A percentile compares a stretch with the other conserved stretches of the same genome.
phyloP scores from a whole-genome alignment of 495 filamentous ascomycete species.

The Podospora appendiculata region DNA sequence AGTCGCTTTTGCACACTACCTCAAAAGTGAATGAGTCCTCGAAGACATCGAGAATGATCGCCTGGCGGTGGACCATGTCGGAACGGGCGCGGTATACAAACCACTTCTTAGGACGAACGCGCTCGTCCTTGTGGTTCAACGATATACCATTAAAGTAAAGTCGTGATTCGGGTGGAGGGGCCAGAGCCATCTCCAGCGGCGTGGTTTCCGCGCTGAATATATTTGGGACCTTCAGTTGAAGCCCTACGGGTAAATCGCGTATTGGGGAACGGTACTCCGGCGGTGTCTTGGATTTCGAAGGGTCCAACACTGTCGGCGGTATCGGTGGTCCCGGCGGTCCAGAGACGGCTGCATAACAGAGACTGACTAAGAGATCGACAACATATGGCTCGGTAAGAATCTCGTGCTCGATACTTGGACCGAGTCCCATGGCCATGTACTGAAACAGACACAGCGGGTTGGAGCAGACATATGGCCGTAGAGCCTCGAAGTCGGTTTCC shows the following conservation, averaged over 20 bases:
- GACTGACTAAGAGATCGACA: constrained; percentile 77
- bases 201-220: too few relatives aligned
- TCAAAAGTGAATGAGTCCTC: too few relatives aligned
- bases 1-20: too few relatives aligned
- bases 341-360: constrained; percentile 58
- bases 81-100: too few relatives aligned
- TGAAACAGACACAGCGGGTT: constrained; percentile 79
- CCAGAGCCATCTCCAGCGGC: too few relatives aligned
- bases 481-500: constrained; percentile 65
- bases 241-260: constrained; percentile 15
- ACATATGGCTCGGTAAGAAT: constrained; percentile 74
- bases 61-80: too few relatives aligned
- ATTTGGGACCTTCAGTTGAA: constrained; percentile 12
- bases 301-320: too few relatives aligned
- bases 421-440: constrained; percentile 83
- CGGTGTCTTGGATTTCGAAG: too few relatives aligned
- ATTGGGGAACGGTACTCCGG: constrained; percentile 4
- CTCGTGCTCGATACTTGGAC: constrained; percentile 78
- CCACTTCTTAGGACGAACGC: too few relatives aligned
- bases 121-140: not conserved
- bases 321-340: too few relatives aligned
- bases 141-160: not conserved
- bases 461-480: constrained; percentile 87
- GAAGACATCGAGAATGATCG: too few relatives aligned
- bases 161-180: too few relatives aligned